Evolutionary conservation across 441 rosid genomes (phyloP), one percentile per base, ranked within the genome.

Genomic region (Dalechampia spathulata): DNA sequence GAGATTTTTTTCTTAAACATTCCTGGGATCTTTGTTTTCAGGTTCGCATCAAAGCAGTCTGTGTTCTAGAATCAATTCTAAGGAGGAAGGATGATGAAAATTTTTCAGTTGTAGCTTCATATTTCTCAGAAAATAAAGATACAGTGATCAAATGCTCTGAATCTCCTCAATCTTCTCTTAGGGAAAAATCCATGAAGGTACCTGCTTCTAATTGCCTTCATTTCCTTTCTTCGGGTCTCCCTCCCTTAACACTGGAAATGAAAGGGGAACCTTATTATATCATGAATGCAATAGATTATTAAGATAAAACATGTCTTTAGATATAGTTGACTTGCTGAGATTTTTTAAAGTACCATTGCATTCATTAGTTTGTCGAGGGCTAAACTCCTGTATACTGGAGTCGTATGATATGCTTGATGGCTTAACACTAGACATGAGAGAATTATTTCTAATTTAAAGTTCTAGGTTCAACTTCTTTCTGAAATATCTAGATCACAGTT

Each of bases 21-120:
- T 45, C 11, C 22, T 45, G 40, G 57, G 23, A 19, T 58, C 52
- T 20, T 61, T 57, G 23, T 56, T 65, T 55, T 65, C 78, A 93
- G 99, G 89, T 87, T 46, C 96, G 90, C 44, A 75, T 90, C 96
- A 93, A 83, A 84, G 96, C 97, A 55, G 60, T 81, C 39, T 93
- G 95, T 74, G 88, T 90, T 38, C 93, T 93, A 43, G 99, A 90
- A 69, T 75, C 93, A 57, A 70, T 93, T 61, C 66, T 93, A 72
- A 82, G 97, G 80, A 84, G 72, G 68, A 83, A 78, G 65, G 91
- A 86, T 57, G 83, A 83, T 55, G 90, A 72, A 25, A 75, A 78
- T 16, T 86, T 87, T 72, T 70, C 79, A 40, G 47, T 78, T 67
- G 64, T 83, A 36, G 76, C 83, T 44, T 83, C 95, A 46, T 90